Percentiles rank a stretch among this genome's conserved stretches.
phyloP scores from a whole-genome alignment of 257 asterid genomes.

The Sherardia arvensis region DNA sequence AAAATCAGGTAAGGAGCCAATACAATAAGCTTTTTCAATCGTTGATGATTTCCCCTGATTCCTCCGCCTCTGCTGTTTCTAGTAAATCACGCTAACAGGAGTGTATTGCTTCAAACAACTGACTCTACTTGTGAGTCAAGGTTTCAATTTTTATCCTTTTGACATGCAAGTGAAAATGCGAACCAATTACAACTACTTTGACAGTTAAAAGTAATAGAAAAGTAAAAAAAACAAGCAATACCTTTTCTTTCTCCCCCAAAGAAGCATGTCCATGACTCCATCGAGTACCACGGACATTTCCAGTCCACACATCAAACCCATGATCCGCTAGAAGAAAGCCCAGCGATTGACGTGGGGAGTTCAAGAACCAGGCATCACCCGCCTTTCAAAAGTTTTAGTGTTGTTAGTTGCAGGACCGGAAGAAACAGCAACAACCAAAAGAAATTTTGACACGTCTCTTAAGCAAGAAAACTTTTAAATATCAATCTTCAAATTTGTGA shows the following conservation, averaged over 20 bases:
- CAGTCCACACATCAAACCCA: conserved; percentile 98
- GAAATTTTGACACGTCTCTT: background rate
- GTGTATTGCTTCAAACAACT: too few species aligned
- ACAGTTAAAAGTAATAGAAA: background rate
- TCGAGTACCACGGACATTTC: conserved; percentile 96
- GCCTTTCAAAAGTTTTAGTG: conserved; percentile 31
- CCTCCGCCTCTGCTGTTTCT: background rate
- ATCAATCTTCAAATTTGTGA: background rate
- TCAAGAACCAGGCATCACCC: conserved; percentile 97
- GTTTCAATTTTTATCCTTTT: background rate
- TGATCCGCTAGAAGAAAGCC: conserved; percentile 90
- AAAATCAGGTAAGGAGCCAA: background rate
- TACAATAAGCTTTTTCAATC: background rate
- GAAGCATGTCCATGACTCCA: conserved; percentile 96
- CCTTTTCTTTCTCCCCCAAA: conserved; percentile 60
- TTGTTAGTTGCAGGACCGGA: background rate
- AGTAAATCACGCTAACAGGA: background rate
- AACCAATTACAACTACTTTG: background rate
- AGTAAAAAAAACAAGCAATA: conserved; percentile 9
- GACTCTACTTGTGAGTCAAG: background rate
- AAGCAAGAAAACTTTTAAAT: background rate
- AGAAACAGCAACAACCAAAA: background rate
- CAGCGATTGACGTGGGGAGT: conserved; percentile 63
- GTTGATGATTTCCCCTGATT: background rate
- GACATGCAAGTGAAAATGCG: background rate